phyloP scores from a whole-genome alignment of 768 basidiomycete genomes.

The Trametes cingulata region DNA sequence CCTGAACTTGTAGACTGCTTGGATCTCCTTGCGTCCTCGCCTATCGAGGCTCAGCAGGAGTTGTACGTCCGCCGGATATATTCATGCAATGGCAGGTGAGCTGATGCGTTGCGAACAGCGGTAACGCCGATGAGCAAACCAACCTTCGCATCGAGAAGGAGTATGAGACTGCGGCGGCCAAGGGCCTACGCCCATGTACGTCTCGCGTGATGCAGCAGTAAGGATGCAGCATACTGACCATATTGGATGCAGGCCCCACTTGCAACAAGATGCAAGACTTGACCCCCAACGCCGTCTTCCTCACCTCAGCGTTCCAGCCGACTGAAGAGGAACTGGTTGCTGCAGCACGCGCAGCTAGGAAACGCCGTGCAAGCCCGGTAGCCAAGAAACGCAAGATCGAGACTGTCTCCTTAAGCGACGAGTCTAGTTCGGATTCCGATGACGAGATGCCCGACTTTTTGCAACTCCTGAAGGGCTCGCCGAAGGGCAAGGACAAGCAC shows the following conservation, averaged over 20 bases:
- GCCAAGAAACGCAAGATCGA: conserved; percentile 16
- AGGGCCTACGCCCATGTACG: conserved; percentile 61
- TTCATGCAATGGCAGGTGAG: no score
- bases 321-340: conserved; percentile 54
- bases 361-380: conserved; percentile 5
- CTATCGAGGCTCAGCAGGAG: conserved; percentile 56
- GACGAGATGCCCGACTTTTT: conserved; percentile 55
- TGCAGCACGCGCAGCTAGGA: conserved; percentile 38
- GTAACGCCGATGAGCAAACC: conserved; percentile 54
- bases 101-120: conserved; percentile 36
- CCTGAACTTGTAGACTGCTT: conserved; percentile 55
- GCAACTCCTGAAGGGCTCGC: conserved; percentile 33
- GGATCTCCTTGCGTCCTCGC: conserved; percentile 50
- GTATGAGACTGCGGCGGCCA: conserved; percentile 56
- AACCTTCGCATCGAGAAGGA: conserved; percentile 56
- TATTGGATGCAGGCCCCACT: conserved; percentile 50
- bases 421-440: conserved; percentile 27
- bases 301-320: conserved; percentile 68
- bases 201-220: conserved; percentile 1
- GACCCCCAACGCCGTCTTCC: conserved; percentile 53
- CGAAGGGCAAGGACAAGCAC: not conserved
- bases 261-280: conserved; percentile 70
- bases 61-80: no score
- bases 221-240: not conserved
- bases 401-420: conserved; percentile 23